Evolutionary conservation across 148 eudicot genomes (phyloP).

Genomic region (Amaranthus palmeri): DNA sequence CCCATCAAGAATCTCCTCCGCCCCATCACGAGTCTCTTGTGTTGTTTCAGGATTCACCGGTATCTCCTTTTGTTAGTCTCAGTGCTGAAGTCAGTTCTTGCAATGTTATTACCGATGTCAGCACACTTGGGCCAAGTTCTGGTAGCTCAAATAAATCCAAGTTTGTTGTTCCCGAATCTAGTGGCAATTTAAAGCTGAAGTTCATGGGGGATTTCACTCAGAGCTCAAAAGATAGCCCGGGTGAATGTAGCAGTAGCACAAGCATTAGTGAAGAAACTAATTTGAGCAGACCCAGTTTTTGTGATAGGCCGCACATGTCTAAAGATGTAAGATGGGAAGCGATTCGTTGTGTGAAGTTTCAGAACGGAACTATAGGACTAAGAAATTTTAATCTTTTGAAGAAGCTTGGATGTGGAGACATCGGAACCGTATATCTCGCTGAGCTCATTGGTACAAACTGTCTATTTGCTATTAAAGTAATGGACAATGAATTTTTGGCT

Average conservation of each 20-base stretch:
- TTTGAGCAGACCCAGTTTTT: constrained; percentile 61
- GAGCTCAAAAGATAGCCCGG: constrained; percentile 75
- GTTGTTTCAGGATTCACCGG: constrained; percentile 35
- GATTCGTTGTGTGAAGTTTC: constrained; percentile 58
- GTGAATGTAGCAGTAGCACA: constrained; percentile 70
- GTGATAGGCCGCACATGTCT: constrained; percentile 83
- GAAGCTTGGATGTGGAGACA: constrained; percentile 93
- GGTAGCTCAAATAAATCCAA: constrained; percentile 26
- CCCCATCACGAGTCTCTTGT: constrained; percentile 28
- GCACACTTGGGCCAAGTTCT: constrained; percentile 32
- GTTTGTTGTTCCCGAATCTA: constrained; percentile 31
- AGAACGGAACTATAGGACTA: constrained; percentile 72
- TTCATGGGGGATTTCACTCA: constrained; percentile 61
- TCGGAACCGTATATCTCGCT: constrained; percentile 88
- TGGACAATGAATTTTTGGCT: constrained; percentile 82
- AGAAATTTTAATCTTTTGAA: constrained; percentile 77
- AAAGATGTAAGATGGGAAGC: constrained; percentile 93
- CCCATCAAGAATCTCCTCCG: not conserved
- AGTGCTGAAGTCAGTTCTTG: constrained; percentile 33
- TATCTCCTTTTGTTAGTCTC: constrained; percentile 29
- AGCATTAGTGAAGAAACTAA: constrained; percentile 80
- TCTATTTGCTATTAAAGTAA: constrained; percentile 93
- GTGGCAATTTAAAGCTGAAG: constrained; percentile 30
- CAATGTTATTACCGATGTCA: constrained; percentile 31
- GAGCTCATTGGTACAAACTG: constrained; percentile 83